phyloP scores from a whole-genome alignment of 2,329 filamentous ascomycete species.

The Beauveria australis region DNA sequence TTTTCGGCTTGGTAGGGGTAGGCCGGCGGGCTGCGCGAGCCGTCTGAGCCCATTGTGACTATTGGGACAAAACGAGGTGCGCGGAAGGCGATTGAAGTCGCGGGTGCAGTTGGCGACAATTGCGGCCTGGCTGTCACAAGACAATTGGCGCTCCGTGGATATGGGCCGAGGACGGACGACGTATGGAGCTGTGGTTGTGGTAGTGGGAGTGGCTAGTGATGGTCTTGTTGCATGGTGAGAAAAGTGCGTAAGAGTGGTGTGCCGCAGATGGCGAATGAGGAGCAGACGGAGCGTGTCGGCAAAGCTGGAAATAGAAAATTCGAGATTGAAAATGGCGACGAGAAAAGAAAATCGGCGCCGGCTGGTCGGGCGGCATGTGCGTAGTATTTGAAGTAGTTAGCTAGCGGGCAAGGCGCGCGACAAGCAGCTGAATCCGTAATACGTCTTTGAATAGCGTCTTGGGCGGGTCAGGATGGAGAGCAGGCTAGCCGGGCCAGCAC shows the following conservation, averaged over 20 bases:
- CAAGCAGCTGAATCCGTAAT: neutral
- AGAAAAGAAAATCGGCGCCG: neutral
- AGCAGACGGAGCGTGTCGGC: neutral
- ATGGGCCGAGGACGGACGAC: neutral
- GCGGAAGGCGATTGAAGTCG: too few relatives aligned
- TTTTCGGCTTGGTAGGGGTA: slow-evolving; percentile 20
- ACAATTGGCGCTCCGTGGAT: neutral
- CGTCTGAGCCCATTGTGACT: slow-evolving; percentile 2
- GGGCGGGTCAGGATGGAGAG: neutral
- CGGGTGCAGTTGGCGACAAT: neutral
- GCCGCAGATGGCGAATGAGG: neutral
- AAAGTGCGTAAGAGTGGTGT: neutral
- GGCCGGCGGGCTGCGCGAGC: slow-evolving; percentile 13
- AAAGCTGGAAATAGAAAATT: neutral
- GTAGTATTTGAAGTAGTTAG: slow-evolving; percentile 5
- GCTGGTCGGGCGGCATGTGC: slow-evolving; percentile 4
- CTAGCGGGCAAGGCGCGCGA: neutral
- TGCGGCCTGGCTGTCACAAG: neutral
- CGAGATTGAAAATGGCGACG: neutral
- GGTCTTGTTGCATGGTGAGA: neutral
- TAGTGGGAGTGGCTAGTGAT: neutral
- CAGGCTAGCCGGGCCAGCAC: neutral
- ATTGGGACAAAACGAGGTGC: neutral
- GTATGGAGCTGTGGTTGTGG: neutral
- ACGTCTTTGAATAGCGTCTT: neutral